A percentile compares a stretch with the other conserved stretches of the same genome.
Conservation (phyloP, 75 land plant genomes). For the Picea sitchensis region DNA sequence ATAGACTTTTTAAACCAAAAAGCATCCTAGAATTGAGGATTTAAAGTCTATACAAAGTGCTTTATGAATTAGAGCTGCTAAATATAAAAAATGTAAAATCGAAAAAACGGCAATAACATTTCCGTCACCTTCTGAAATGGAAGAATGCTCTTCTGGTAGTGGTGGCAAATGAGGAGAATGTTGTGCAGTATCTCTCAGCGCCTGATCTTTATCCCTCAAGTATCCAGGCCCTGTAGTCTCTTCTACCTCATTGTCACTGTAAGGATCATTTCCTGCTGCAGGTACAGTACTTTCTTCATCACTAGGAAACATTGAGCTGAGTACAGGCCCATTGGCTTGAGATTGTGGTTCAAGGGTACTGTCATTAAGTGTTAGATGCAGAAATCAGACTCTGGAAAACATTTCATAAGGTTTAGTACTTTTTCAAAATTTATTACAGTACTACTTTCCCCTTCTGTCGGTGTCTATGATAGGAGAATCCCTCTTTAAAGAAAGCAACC, state of each 20-base stretch:
- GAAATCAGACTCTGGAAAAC: neutral
- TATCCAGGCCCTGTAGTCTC: slow-evolving; percentile 21
- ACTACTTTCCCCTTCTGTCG: neutral
- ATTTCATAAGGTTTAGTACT: too few relatives aligned
- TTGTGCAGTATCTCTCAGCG: slow-evolving; percentile 33
- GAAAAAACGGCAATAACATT: too few relatives aligned
- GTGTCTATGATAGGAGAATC: neutral
- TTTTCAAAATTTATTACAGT: neutral
- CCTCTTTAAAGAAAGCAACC: neutral
- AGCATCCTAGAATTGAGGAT: neutral
- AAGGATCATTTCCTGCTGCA: slow-evolving; percentile 37
- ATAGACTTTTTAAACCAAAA: neutral
- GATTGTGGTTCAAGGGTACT: slow-evolving; percentile 4
- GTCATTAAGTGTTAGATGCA: neutral
- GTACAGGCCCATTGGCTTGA: neutral
- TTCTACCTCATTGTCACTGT: slow-evolving; percentile 37
- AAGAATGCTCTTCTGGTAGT: slow-evolving; percentile 81
- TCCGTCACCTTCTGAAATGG: slow-evolving; percentile 48
- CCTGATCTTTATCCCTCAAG: slow-evolving; percentile 30
- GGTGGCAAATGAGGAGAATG: slow-evolving; percentile 69
- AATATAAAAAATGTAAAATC: too few relatives aligned
- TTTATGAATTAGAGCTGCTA: too few relatives aligned
- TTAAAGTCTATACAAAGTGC: neutral
- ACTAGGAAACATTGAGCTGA: slow-evolving; percentile 10
- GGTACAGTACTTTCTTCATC: slow-evolving; percentile 25